Conservation (phyloP, 352 stramenopile genomes). For the Phytophthora agathidicida region DNA sequence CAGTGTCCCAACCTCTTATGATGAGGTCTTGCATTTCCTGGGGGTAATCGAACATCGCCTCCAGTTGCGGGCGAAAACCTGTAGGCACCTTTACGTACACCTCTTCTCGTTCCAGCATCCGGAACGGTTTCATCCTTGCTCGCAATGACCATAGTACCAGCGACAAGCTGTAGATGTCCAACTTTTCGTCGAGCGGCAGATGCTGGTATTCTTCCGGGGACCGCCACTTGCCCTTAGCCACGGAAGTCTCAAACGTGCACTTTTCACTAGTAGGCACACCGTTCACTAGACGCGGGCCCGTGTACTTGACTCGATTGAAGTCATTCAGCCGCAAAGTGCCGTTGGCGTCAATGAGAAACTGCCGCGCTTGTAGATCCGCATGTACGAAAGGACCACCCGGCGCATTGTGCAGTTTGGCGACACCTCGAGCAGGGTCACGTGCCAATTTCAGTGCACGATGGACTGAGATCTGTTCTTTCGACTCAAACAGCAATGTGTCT, state of each 20-base stretch:
- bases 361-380: conserved; percentile 78
- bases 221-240: conserved; percentile 83
- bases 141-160: conserved; percentile 71
- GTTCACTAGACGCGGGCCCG: conserved; percentile 44
- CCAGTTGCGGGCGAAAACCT: conserved; percentile 49
- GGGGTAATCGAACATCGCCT: conserved; percentile 64
- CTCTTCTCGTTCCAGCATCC: conserved; percentile 43
- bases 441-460: conserved; percentile 54
- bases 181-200: conserved; percentile 53
- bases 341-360: conserved; percentile 74
- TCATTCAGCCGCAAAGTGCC: conserved; percentile 77
- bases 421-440: conserved; percentile 57
- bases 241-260: conserved; percentile 64
- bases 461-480: conserved; percentile 45
- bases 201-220: conserved; percentile 74
- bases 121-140: conserved; percentile 55
- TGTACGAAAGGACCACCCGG: conserved; percentile 76
- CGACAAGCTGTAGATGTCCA: conserved; percentile 77
- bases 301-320: conserved; percentile 84
- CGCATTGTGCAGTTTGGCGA: conserved; percentile 71
- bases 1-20: conserved; percentile 51
- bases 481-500: conserved; percentile 67
- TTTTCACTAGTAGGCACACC: conserved; percentile 43
- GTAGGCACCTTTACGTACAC: conserved; percentile 63
- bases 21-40: conserved; percentile 72